These are phyloP conservation scores for Pholiota molesta DNA, from an alignment of 768 basidiomycete species.

Conservation along the genomic window DNA sequence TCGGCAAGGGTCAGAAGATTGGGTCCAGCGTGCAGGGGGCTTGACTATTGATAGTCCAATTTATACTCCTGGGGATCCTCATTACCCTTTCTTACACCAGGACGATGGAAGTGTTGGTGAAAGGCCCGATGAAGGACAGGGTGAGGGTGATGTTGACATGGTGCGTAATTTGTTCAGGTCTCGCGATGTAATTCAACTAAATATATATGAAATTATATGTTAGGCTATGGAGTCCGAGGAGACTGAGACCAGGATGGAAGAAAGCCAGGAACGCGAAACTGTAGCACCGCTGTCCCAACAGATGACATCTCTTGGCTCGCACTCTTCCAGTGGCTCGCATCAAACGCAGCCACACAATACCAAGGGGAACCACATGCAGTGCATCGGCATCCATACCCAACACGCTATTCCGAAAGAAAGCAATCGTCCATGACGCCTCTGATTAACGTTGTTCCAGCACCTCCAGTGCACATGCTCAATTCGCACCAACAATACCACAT, in stretches of 20 bases:
- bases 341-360: not conserved
- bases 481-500: constrained; percentile 2
- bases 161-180: constrained; percentile 34
- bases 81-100: constrained; percentile 17
- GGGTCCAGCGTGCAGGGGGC: constrained; percentile 72
- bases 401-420: constrained; percentile 17
- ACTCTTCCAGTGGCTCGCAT: not conserved
- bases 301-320: constrained; percentile 3
- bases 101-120: constrained; percentile 5
- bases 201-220: constrained; percentile 6
- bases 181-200: constrained; percentile 2
- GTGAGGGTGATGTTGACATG: constrained; percentile 53
- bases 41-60: constrained; percentile 64
- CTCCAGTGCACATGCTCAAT: constrained; percentile 10
- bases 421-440: constrained; percentile 14
- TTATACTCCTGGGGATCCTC: constrained; percentile 22
- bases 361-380: constrained; percentile 4
- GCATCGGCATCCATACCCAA: constrained; percentile 13
- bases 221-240: constrained; percentile 21
- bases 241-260: not conserved
- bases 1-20: constrained; percentile 62
- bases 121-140: not conserved
- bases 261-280: not conserved
- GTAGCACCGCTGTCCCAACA: constrained; percentile 3
- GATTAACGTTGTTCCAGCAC: constrained; percentile 23